These are phyloP conservation scores for Triticum turgidum DNA, from an alignment of 176 grass and related monocot species.

Conservation along the genomic window DNA sequence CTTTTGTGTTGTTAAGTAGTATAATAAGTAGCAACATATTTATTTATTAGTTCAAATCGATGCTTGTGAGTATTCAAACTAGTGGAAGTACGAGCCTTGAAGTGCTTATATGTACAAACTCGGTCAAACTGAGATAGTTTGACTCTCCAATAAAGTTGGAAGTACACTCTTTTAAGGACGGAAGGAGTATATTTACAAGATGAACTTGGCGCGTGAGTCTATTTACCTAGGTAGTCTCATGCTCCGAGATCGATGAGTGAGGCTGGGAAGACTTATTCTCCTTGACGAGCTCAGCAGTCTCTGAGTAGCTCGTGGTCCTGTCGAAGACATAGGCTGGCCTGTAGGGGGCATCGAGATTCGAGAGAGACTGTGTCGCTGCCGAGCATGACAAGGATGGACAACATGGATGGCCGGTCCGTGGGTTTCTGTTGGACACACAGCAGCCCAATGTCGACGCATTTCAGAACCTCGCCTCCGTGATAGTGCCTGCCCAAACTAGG, in stretches of 20 bases:
- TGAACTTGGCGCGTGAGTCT: neutral
- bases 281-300: neutral
- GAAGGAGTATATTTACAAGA: neutral
- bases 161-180: too few relatives aligned
- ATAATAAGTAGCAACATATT: too few relatives aligned
- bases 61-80: too few relatives aligned
- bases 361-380: neutral
- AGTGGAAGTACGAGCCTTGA: too few relatives aligned
- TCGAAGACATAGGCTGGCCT: neutral
- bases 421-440: constrained; percentile 47
- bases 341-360: neutral
- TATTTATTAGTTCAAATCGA: too few relatives aligned
- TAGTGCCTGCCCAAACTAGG: too few relatives aligned
- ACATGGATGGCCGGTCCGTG: constrained; percentile 37
- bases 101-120: neutral
- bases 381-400: neutral
- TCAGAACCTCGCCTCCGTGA: too few relatives aligned
- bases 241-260: neutral
- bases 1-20: too few relatives aligned
- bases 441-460: constrained; percentile 12
- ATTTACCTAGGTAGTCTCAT: neutral
- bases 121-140: too few relatives aligned
- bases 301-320: neutral
- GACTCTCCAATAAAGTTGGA: too few relatives aligned
- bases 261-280: neutral